phyloP scores from a whole-genome alignment of 805 yeast genomes.

The Teunomyces tritomae region DNA sequence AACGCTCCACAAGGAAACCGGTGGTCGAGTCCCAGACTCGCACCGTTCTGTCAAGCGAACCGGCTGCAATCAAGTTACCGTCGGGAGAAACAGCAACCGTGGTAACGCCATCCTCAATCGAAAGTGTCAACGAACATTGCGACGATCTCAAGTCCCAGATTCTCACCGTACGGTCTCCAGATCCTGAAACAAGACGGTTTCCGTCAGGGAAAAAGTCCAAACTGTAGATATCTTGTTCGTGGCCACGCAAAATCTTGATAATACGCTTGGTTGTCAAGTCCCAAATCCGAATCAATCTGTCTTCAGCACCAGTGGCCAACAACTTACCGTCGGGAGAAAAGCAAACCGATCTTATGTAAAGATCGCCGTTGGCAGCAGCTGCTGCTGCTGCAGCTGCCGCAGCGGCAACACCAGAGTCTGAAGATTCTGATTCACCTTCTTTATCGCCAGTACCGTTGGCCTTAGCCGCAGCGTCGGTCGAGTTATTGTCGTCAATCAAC shows the following conservation, averaged over 20 bases:
- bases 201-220: slow-evolving; percentile 95
- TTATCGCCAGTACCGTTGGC: slow-evolving; percentile 14
- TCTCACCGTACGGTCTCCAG: slow-evolving; percentile 94
- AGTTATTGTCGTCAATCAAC: slow-evolving; percentile 69
- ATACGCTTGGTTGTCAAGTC: slow-evolving; percentile 83
- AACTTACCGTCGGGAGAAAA: slow-evolving; percentile 92
- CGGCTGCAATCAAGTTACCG: slow-evolving; percentile 92
- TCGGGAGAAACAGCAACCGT: slow-evolving; percentile 97
- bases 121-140: slow-evolving; percentile 81
- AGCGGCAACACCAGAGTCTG: slow-evolving; percentile 15
- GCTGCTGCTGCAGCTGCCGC: slow-evolving; percentile 29
- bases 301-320: slow-evolving; percentile 93
- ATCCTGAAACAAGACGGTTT: slow-evolving; percentile 86
- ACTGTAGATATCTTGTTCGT: slow-evolving; percentile 96
- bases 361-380: slow-evolving; percentile 71
- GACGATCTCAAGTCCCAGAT: slow-evolving; percentile 94
- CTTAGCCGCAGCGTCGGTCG: slow-evolving; percentile 38
- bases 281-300: slow-evolving; percentile 92
- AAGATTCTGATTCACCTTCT: slow-evolving; percentile 22
- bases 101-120: slow-evolving; percentile 97
- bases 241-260: slow-evolving; percentile 84
- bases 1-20: slow-evolving; percentile 86
- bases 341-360: slow-evolving; percentile 92
- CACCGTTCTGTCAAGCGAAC: slow-evolving; percentile 91
- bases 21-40: slow-evolving; percentile 96